These are phyloP conservation scores for Stentor coeruleus DNA, from an alignment of 73 alveolate genomes.

Conservation along the genomic window DNA sequence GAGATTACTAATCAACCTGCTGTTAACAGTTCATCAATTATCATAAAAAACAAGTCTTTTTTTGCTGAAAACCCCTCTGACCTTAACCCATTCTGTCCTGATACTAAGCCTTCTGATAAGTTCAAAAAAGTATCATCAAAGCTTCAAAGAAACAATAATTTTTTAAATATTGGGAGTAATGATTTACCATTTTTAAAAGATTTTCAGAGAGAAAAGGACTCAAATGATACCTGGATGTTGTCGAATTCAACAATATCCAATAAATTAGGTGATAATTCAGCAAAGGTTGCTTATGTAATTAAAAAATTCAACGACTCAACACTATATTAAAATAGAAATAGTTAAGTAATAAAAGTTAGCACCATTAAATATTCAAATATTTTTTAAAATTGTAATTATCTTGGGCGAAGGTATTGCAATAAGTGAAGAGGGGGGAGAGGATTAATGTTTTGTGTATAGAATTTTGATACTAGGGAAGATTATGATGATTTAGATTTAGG, in stretches of 20 bases:
- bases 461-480: no score
- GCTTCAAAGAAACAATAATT: not conserved
- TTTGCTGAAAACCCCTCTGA: not conserved
- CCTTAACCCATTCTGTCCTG: not conserved
- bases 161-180: no score
- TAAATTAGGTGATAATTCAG: not conserved
- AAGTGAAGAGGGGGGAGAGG: no score
- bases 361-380: not conserved
- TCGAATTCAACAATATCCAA: not conserved
- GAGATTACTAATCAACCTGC: not conserved
- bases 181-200: not conserved
- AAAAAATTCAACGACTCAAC: not conserved
- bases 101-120: not conserved
- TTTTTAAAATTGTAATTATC: no score
- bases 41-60: not conserved
- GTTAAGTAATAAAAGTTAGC: not conserved
- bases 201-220: not conserved
- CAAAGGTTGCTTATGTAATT: not conserved
- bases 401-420: no score
- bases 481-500: no score
- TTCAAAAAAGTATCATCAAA: not conserved
- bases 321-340: no score
- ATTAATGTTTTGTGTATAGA: no score
- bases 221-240: not conserved
- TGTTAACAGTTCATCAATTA: not conserved